Conservation (phyloP, 129 eudicot species). For the Flaveria bidentis region DNA sequence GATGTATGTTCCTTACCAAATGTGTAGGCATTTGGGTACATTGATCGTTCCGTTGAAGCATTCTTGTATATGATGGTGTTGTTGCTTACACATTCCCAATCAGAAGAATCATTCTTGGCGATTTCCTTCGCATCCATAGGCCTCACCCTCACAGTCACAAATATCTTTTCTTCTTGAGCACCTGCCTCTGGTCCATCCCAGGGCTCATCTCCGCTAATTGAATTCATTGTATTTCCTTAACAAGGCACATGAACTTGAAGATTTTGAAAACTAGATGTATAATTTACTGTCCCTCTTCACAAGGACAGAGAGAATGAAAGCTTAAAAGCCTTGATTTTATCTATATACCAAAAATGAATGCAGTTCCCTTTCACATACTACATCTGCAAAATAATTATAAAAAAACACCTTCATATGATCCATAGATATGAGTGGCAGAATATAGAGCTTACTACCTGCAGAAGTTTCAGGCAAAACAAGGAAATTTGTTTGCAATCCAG, state of each 20-base stretch:
- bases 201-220: slow-evolving; percentile 46
- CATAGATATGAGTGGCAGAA: not conserved
- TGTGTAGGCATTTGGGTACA: slow-evolving; percentile 69
- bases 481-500: not conserved
- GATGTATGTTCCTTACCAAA: slow-evolving; percentile 54
- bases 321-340: not conserved
- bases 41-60: slow-evolving; percentile 52
- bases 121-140: slow-evolving; percentile 77
- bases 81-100: slow-evolving; percentile 87
- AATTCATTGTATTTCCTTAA: slow-evolving; percentile 45
- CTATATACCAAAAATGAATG: not conserved
- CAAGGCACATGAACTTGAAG: slow-evolving; percentile 42
- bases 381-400: slow-evolving; percentile 6
- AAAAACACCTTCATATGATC: not conserved
- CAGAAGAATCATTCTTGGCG: slow-evolving; percentile 52
- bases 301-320: slow-evolving; percentile 28
- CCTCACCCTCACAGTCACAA: slow-evolving; percentile 82
- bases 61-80: slow-evolving; percentile 67
- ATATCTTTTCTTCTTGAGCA: slow-evolving; percentile 60
- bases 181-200: slow-evolving; percentile 39
- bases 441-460: not conserved
- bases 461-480: not conserved
- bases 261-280: slow-evolving; percentile 21
- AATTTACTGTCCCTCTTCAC: slow-evolving; percentile 34
- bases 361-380: not conserved